phyloP scores from a whole-genome alignment of 805 yeast genomes.

The Monosporozyma unispora region DNA sequence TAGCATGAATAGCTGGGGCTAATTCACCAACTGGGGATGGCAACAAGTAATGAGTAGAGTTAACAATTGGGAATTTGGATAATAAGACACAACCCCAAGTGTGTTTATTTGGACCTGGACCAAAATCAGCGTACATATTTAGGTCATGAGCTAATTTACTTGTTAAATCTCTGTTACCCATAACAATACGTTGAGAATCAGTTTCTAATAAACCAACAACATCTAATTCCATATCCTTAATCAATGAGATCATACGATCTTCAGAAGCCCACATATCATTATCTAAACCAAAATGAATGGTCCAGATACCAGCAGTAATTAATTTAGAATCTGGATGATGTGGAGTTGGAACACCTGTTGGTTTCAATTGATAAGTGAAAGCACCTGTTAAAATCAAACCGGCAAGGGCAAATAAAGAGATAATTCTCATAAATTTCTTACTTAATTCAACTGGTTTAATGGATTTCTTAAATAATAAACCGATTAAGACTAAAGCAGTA shows the following conservation, averaged over 20 bases:
- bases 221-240: conserved; percentile 81
- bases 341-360: conserved; percentile 49
- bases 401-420: conserved; percentile 12
- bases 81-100: conserved; percentile 95
- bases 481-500: conserved; percentile 43
- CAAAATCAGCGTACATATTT: conserved; percentile 91
- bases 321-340: conserved; percentile 58
- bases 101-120: conserved; percentile 96
- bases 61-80: conserved; percentile 87
- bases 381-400: conserved; percentile 13
- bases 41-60: conserved; percentile 81
- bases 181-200: conserved; percentile 87
- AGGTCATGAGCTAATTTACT: conserved; percentile 86
- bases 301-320: conserved; percentile 96
- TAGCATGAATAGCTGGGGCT: conserved; percentile 97
- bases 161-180: conserved; percentile 92
- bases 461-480: conserved; percentile 29
- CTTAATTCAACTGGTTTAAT: conserved; percentile 2
- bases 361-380: conserved; percentile 21
- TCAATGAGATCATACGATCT: conserved; percentile 74
- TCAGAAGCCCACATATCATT: conserved; percentile 98
- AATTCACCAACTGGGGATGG: conserved; percentile 98
- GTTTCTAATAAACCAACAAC: conserved; percentile 85
- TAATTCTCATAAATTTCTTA: conserved; percentile 11
- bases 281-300: conserved; percentile 93